These are phyloP conservation scores for Hamamelis virginiana DNA, from an alignment of 164 flowering plant genomes.

Conservation along the genomic window DNA sequence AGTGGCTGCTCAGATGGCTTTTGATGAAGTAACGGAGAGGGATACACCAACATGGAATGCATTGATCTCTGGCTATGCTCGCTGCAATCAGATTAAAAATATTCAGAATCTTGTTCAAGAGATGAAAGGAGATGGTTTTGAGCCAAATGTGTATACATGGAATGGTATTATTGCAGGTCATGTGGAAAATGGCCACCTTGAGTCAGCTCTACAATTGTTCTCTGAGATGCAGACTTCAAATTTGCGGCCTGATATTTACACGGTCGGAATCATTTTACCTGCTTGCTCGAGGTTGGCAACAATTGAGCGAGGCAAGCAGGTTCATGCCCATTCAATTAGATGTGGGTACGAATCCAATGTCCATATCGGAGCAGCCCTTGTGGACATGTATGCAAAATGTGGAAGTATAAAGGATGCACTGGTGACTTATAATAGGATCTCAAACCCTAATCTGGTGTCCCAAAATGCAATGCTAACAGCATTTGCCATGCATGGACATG, in stretches of 20 bases:
- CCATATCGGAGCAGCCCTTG: slow-evolving; percentile 57
- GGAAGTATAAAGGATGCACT: slow-evolving; percentile 47
- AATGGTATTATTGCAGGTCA: slow-evolving; percentile 66
- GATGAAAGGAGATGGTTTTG: slow-evolving; percentile 55
- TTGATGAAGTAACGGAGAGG: slow-evolving; percentile 44
- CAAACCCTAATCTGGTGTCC: slow-evolving; percentile 48
- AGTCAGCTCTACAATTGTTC: slow-evolving; percentile 48
- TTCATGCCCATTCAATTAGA: slow-evolving; percentile 64
- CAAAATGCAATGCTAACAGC: slow-evolving; percentile 74
- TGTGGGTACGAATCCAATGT: slow-evolving; percentile 44
- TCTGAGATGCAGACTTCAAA: slow-evolving; percentile 42
- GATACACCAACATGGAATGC: slow-evolving; percentile 66
- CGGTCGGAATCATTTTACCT: slow-evolving; percentile 49
- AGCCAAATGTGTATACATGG: slow-evolving; percentile 63
- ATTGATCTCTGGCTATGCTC: slow-evolving; percentile 64
- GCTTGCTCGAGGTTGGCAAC: slow-evolving; percentile 59
- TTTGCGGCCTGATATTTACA: slow-evolving; percentile 54
- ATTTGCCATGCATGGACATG: slow-evolving; percentile 67
- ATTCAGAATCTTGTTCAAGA: slow-evolving; percentile 32
- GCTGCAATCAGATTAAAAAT: slow-evolving; percentile 33
- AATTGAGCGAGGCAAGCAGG: slow-evolving; percentile 60
- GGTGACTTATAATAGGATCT: slow-evolving; percentile 37
- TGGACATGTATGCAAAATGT: slow-evolving; percentile 83
- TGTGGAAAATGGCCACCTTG: slow-evolving; percentile 47
- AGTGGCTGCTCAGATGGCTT: slow-evolving; percentile 48